A percentile compares a stretch with the other conserved stretches of the same genome.
phyloP scores from a whole-genome alignment of 805 yeast genomes.

The Ogataea philodendri region DNA sequence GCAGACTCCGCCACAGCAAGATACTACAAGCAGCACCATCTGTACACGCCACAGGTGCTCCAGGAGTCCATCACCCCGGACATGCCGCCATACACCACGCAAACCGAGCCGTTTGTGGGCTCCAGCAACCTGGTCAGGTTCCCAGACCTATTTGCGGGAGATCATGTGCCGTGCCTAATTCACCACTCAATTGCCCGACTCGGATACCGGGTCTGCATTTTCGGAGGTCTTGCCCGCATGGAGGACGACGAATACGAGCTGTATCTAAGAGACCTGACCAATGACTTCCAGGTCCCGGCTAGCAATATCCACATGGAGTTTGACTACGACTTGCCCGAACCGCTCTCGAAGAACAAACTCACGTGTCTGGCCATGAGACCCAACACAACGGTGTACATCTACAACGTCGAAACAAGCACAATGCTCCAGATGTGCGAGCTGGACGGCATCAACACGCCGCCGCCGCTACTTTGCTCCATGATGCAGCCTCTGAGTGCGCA shows the following conservation, averaged over 20 bases:
- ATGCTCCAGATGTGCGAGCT: constrained; percentile 27
- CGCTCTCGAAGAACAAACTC: constrained; percentile 41
- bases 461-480: constrained; percentile 48
- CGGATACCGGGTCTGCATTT: constrained; percentile 36
- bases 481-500: constrained; percentile 51
- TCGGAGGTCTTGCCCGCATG: constrained; percentile 44
- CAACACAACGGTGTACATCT: constrained; percentile 36
- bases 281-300: constrained; percentile 33
- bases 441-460: constrained; percentile 37
- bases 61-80: neutral
- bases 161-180: constrained; percentile 40
- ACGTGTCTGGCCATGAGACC: constrained; percentile 42
- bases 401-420: constrained; percentile 41
- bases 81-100: neutral
- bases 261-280: constrained; percentile 28
- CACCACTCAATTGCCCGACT: constrained; percentile 44
- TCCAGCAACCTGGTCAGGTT: constrained; percentile 26
- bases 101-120: constrained; percentile 6
- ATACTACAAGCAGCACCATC: constrained; percentile 24
- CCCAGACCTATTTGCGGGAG: constrained; percentile 39
- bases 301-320: constrained; percentile 31
- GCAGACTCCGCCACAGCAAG: constrained; percentile 20
- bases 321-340: constrained; percentile 43
- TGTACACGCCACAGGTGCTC: constrained; percentile 15
- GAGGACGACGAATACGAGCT: constrained; percentile 25